Conservation (phyloP, 208 protist genomes). For the Lotmaria passim region DNA sequence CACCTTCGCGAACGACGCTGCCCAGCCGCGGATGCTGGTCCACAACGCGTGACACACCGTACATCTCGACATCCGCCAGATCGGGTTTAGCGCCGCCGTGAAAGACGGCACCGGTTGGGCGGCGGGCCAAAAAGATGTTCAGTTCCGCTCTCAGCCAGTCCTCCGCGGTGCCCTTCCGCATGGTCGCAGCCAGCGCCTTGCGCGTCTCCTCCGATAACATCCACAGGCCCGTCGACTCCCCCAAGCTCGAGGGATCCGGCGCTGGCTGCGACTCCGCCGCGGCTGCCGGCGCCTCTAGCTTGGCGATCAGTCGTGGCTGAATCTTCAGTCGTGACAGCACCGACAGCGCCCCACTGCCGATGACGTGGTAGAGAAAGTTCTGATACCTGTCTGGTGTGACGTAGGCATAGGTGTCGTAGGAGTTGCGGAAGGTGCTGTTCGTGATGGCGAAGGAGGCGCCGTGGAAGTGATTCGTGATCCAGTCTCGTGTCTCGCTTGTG, state of each 20-base stretch:
- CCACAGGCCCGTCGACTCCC: slow-evolving; percentile 23
- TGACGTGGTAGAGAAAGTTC: slow-evolving; percentile 61
- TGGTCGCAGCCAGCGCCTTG: slow-evolving; percentile 8
- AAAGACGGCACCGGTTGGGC: slow-evolving; percentile 39
- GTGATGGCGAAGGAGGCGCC: slow-evolving; percentile 68
- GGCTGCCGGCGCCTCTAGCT: slow-evolving; percentile 21
- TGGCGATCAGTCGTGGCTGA: slow-evolving; percentile 35
- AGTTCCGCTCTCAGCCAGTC: slow-evolving; percentile 63
- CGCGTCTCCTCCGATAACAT: slow-evolving; percentile 21
- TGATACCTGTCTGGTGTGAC: slow-evolving; percentile 59
- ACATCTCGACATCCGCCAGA: slow-evolving; percentile 84
- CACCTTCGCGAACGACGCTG: slow-evolving; percentile 40
- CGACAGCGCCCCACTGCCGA: slow-evolving; percentile 60
- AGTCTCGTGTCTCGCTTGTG: slow-evolving; percentile 56
- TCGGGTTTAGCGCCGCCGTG: slow-evolving; percentile 76
- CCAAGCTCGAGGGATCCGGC: not conserved
- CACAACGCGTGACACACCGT: slow-evolving; percentile 71
- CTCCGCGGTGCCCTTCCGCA: slow-evolving; percentile 25
- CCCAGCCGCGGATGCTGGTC: slow-evolving; percentile 55
- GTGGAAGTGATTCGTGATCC: slow-evolving; percentile 79
- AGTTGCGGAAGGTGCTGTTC: slow-evolving; percentile 67
- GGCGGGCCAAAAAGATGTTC: slow-evolving; percentile 42
- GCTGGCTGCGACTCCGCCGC: not conserved
- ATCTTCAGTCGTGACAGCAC: slow-evolving; percentile 67
- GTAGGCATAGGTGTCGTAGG: slow-evolving; percentile 60